A percentile compares a stretch with the other conserved stretches of the same genome.
Evolutionary conservation across 176 grass and related monocot genomes (phyloP).

Genomic region (Hsuehochloa calcarea): DNA sequence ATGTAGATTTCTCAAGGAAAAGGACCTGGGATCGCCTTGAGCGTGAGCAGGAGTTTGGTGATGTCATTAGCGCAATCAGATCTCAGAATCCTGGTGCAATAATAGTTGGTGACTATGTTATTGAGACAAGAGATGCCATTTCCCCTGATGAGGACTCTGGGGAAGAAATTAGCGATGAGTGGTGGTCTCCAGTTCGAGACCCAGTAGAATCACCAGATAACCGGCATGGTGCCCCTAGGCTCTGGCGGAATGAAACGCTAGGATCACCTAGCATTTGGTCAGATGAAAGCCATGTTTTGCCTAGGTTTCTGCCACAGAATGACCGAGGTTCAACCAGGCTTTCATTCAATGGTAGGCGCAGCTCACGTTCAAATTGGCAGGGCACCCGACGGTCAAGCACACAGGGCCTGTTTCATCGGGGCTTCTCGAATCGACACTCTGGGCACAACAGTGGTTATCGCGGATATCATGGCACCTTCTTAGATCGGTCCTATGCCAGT

Average conservation of each 20-base stretch:
- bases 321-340: conserved; percentile 16
- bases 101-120: conserved; percentile 90
- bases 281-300: conserved; percentile 27
- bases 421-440: conserved; percentile 20
- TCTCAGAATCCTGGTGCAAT: conserved; percentile 83
- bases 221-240: conserved; percentile 19
- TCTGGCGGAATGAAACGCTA: conserved; percentile 35
- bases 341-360: conserved; percentile 31
- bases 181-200: conserved; percentile 43
- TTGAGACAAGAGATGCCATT: conserved; percentile 61
- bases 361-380: conserved; percentile 51
- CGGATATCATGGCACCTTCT: neutral
- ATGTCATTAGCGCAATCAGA: conserved; percentile 87
- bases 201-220: conserved; percentile 42
- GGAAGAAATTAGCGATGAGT: conserved; percentile 49
- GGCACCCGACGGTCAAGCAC: conserved; percentile 25
- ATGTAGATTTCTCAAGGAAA: conserved; percentile 65
- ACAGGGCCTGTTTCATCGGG: conserved; percentile 9
- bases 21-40: conserved; percentile 81
- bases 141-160: conserved; percentile 37
- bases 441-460: conserved; percentile 17
- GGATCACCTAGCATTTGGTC: conserved; percentile 48
- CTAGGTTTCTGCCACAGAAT: conserved; percentile 30
- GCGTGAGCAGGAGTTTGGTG: conserved; percentile 81
- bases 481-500: conserved; percentile 9